Evolutionary conservation across 1,284 basidiomycete species (phyloP), one percentile per base, ranked within the genome.

Genomic region (Irpex rosettiformis): DNA sequence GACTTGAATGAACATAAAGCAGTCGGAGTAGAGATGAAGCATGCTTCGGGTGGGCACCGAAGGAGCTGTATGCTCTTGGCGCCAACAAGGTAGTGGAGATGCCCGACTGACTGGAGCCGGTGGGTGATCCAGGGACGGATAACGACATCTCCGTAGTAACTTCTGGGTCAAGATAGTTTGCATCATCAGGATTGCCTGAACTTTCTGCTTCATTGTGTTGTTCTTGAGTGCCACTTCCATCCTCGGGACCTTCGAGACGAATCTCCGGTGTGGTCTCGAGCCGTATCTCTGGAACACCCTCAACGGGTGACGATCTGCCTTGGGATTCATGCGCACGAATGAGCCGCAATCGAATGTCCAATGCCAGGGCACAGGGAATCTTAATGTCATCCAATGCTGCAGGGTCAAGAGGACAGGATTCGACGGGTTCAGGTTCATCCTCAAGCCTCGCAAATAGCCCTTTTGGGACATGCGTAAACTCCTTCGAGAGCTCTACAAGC

Each of bases 21-120:
- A 91, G 71, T 30, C 89, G 84, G n/a, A 87, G 71, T 28, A 91
- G 73, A 1, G 85, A 81, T 6, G 86, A 83, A n/a, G 78, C 73
- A 67, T 91, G 89, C 54, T 73, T 79, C 13, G 76, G 79, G 65
- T 88, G 85, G 22, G 78, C 79, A 42, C 76, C 75, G 4, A 78
- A 75, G 21, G 77, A 70, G 30, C 70, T 73, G 62, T 77, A 77
- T 3, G 74, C 66, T 52, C 78, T 79, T 8, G 82, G 80, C n/a
- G 79, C 69, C 16, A 84, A 69, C n/a, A 88, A 67, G 0, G 80
- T 81, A n/a, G 75, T 83, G 13, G 78, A 72, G 13, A 63, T 62
- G 18, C 64, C 67, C 28, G 72, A 72, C 24, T 65, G 69, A 2
- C 62, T 62, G 8, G 71, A 69, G 2, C 62, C 62, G 7, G 67